Conservation (phyloP, 495 filamentous ascomycete genomes). For the Penicillium chermesinum region DNA sequence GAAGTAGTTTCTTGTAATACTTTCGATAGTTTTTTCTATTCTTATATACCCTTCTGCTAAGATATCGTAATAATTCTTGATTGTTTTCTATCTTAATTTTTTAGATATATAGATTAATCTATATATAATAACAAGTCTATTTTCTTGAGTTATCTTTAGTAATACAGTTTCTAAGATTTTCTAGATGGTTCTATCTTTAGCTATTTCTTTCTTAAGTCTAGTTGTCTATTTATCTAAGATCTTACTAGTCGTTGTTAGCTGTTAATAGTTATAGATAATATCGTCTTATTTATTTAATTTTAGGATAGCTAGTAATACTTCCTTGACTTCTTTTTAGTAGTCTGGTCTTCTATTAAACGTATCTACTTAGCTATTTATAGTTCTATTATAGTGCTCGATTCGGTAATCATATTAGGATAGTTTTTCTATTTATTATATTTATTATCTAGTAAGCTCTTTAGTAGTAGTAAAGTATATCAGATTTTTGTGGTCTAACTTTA, state of each 20-base stretch:
- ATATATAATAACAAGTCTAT: background rate
- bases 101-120: background rate
- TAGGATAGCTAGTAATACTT: background rate
- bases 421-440: background rate
- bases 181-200: too few species aligned
- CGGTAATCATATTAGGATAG: background rate
- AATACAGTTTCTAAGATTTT: background rate
- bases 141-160: background rate
- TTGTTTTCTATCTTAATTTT: background rate
- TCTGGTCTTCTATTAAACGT: background rate
- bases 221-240: background rate
- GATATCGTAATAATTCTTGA: background rate
- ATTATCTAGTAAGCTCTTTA: background rate
- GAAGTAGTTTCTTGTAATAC: background rate
- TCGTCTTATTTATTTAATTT: background rate
- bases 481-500: constrained; percentile 1
- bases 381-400: background rate
- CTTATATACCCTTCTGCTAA: background rate
- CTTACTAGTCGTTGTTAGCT: background rate
- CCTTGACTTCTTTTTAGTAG: background rate
- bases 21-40: background rate
- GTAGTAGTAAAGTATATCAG: background rate
- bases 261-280: background rate
- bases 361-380: background rate
- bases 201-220: background rate